These are phyloP conservation scores for Diaporthe caulivora DNA, from an alignment of 2,329 filamentous ascomycete genomes.

Conservation along the genomic window DNA sequence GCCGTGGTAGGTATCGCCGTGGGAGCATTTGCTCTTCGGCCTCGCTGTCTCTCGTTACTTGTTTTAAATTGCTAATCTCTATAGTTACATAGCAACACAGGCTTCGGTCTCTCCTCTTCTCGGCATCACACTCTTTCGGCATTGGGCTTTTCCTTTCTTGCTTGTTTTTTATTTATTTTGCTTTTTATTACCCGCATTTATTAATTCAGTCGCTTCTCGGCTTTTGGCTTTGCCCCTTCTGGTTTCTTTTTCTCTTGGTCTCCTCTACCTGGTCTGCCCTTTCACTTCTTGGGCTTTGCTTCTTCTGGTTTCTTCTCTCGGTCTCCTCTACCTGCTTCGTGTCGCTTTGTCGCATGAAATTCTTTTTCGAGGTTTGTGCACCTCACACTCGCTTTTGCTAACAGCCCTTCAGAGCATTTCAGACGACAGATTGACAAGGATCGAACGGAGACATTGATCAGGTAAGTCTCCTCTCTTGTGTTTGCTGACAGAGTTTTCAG, in stretches of 20 bases:
- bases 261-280: background rate
- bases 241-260: conserved; percentile 10
- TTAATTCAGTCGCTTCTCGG: background rate
- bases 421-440: background rate
- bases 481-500: conserved; percentile 20
- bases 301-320: conserved; percentile 5
- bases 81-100: conserved; percentile 6
- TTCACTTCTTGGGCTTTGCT: background rate
- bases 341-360: conserved; percentile 1
- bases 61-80: conserved; percentile 9
- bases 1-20: conserved; percentile 31
- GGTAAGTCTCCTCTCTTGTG: background rate
- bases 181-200: background rate
- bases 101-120: background rate
- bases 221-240: conserved; percentile 1
- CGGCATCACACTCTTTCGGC: conserved; percentile 6
- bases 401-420: background rate
- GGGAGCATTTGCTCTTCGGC: conserved; percentile 35
- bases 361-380: conserved; percentile 12
- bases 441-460: background rate
- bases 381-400: background rate
- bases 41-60: conserved; percentile 36
- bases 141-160: background rate
- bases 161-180: background rate
- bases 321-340: conserved; percentile 14